A percentile compares a stretch with the other conserved stretches of the same genome.
Conservation (phyloP, 345 rosid species). For the Psidium guajava region DNA sequence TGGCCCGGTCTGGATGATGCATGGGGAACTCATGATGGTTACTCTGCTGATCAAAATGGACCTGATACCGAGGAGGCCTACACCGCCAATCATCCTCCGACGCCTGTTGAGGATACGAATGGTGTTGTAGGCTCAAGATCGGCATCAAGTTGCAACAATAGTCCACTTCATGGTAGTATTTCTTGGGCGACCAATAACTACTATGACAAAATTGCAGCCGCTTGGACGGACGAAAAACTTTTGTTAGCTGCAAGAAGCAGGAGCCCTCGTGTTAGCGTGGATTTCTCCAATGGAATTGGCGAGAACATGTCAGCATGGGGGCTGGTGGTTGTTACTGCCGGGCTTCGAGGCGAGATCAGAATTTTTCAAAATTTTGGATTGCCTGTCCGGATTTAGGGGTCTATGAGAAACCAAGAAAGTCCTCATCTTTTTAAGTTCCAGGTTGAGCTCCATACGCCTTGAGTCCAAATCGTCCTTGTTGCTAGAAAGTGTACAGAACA, state of each 20-base stretch:
- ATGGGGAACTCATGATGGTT: constrained; percentile 32
- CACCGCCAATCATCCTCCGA: constrained; percentile 70
- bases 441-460: background rate
- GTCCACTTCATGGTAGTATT: constrained; percentile 68
- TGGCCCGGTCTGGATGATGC: constrained; percentile 76
- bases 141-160: constrained; percentile 26
- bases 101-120: constrained; percentile 51
- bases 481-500: background rate
- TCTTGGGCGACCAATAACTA: constrained; percentile 70
- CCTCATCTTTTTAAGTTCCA: background rate
- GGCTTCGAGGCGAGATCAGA: constrained; percentile 77
- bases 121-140: constrained; percentile 22
- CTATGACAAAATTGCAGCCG: constrained; percentile 80
- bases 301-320: constrained; percentile 70
- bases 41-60: constrained; percentile 28
- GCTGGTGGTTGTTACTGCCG: constrained; percentile 85
- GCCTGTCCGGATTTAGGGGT: constrained; percentile 50
- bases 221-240: constrained; percentile 92
- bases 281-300: constrained; percentile 31
- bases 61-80: constrained; percentile 43
- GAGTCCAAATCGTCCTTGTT: background rate
- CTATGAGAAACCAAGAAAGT: background rate
- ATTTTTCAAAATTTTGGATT: constrained; percentile 87
- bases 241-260: constrained; percentile 30
- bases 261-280: constrained; percentile 41